Percentiles rank a stretch among this genome's conserved stretches.
These are phyloP conservation scores for Leucaena leucocephala DNA, from an alignment of 306 rosid species.

Conservation along the genomic window DNA sequence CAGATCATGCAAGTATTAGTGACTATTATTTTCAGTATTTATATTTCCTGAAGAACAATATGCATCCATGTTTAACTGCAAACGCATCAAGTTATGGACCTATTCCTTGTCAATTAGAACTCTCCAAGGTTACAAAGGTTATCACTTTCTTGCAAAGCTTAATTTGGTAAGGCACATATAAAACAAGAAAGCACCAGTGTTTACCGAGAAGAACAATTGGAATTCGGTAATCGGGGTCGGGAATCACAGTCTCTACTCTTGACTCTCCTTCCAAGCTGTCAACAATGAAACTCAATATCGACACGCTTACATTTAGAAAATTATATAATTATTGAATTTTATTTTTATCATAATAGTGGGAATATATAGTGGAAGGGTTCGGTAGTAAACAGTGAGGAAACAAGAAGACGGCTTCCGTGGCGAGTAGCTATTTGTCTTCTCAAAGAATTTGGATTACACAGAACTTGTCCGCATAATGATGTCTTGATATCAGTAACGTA, in stretches of 20 bases:
- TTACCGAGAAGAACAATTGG: constrained; percentile 85
- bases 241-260: constrained; percentile 70
- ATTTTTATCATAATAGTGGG: neutral
- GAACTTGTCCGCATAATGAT: constrained; percentile 56
- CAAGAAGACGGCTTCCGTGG: constrained; percentile 57
- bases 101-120: too few relatives aligned
- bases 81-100: neutral
- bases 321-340: neutral
- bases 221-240: constrained; percentile 91
- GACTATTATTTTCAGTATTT: neutral
- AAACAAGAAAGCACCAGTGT: constrained; percentile 40
- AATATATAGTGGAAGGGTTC: constrained; percentile 37
- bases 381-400: constrained; percentile 67
- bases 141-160: constrained; percentile 23
- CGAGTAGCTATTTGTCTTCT: constrained; percentile 40
- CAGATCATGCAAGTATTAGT: constrained; percentile 4
- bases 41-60: neutral
- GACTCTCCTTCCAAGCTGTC: constrained; percentile 72
- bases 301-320: neutral
- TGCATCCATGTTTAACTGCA: neutral
- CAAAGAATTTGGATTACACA: constrained; percentile 38
- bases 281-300: constrained; percentile 36
- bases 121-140: neutral
- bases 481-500: constrained; percentile 49
- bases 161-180: constrained; percentile 16